phyloP scores from a whole-genome alignment of 1,284 basidiomycete species.

The Pterulicium gracile region DNA sequence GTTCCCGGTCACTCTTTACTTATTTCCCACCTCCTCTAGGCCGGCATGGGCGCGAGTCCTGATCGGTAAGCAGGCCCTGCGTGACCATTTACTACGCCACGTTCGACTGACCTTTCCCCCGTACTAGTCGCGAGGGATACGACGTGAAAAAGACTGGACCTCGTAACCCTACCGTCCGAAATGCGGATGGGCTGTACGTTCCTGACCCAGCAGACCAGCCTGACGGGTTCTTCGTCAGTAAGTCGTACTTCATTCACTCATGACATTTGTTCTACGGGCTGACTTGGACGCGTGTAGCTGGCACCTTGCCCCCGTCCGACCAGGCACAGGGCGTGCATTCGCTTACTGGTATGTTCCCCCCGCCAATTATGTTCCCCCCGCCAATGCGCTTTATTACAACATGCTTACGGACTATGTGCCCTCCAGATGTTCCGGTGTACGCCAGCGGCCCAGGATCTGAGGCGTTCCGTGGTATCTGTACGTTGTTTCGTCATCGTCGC shows the following conservation, averaged over 20 bases:
- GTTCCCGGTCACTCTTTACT: background rate
- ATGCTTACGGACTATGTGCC: too few relatives aligned
- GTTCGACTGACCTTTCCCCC: background rate
- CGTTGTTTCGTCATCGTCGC: constrained; percentile 12
- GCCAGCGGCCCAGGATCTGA: constrained; percentile 28
- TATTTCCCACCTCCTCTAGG: constrained; percentile 10
- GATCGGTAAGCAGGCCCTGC: constrained; percentile 20
- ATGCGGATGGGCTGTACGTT: constrained; percentile 13
- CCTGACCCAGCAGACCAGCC: constrained; percentile 26
- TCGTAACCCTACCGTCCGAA: constrained; percentile 21
- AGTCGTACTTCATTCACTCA: constrained; percentile 5
- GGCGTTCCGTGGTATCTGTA: constrained; percentile 29
- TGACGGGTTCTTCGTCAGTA: constrained; percentile 20
- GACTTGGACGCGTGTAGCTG: constrained; percentile 12
- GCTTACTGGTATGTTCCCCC: constrained; percentile 17
- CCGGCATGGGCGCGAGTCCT: constrained; percentile 28
- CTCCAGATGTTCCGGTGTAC: constrained; percentile 29
- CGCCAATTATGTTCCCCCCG: constrained; percentile 2
- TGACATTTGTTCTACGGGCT: background rate
- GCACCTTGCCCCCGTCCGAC: constrained; percentile 19
- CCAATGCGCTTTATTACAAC: background rate
- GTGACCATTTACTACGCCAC: constrained; percentile 1
- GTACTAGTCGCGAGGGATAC: constrained; percentile 23
- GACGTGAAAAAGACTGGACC: constrained; percentile 22
- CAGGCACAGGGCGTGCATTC: constrained; percentile 28